phyloP scores from a whole-genome alignment of 768 basidiomycete species.

The Agaricus blazei region DNA sequence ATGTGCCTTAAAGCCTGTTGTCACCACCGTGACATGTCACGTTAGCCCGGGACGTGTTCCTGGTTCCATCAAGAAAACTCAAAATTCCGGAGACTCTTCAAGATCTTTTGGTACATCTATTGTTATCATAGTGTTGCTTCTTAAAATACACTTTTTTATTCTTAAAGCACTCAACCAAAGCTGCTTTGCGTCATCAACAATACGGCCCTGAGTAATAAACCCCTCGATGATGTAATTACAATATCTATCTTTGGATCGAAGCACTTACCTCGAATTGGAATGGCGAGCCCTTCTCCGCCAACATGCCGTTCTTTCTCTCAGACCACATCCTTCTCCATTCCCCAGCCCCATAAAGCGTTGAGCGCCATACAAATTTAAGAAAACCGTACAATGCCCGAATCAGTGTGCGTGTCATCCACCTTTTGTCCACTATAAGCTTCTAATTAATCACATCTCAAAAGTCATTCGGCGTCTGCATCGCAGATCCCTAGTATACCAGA shows the following conservation, averaged over 20 bases:
- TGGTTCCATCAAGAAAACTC: too few species aligned
- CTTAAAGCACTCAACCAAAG: too few species aligned
- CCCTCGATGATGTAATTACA: not conserved
- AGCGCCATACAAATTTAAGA: not conserved
- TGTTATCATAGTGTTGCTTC: too few species aligned
- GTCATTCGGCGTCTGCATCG: not conserved
- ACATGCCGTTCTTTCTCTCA: not conserved
- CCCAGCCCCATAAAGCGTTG: not conserved
- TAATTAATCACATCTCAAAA: not conserved
- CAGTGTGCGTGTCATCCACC: not conserved
- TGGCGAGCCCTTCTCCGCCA: not conserved
- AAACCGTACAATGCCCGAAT: not conserved
- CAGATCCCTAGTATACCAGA: slow-evolving; percentile 9
- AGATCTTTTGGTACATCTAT: too few species aligned
- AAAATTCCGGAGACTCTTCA: too few species aligned
- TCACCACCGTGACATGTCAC: too few species aligned
- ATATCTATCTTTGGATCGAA: not conserved
- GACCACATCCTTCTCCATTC: not conserved
- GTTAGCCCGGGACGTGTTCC: too few species aligned
- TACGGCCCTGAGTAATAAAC: too few species aligned
- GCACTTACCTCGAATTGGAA: not conserved
- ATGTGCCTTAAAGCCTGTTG: too few species aligned
- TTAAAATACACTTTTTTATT: too few species aligned
- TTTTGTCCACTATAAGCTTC: not conserved
- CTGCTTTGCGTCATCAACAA: too few species aligned